Base-by-base conservation (phyloP, 345 rosid genomes). In the Linum lewisii region DNA sequence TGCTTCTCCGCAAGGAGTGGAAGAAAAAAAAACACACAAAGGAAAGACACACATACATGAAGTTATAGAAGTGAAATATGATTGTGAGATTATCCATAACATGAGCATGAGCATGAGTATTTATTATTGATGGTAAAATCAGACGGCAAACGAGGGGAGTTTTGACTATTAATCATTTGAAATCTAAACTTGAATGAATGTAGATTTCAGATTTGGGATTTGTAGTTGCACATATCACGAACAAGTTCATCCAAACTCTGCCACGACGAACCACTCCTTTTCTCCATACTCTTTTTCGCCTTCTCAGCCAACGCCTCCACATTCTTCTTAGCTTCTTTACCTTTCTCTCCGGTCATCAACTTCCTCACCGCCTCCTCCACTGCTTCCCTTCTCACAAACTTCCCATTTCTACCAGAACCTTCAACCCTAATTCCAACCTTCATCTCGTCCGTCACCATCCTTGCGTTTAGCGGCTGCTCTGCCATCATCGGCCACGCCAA, bases 401-500 rank as follows among this genome's bases (percentile, higher is more conserved):
- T 54, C 75, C 44, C 0, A 80, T 75, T 37, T 71, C 55, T 23
- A 7, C 24, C 54, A 0, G 22, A 51, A 21, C 22, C 24, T 21
- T 51, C 85, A 2, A 86, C 81, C 72, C 90, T 71, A 21, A 91
- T 2, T 34, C 90, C 92, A 0, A 80, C 69, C 37, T 73, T 81
- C 0, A 85, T 23, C 77, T 85, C 94, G 51, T 91, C 96, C 56
- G 32, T 83, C 29, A 85, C 57, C 81, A 83, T 58, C 64, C 73
- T 82, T 0, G 90, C 84, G 24, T 85, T 91, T 55, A 84, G 44
- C 0, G 82, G 86, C 70, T 90, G 94, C 21, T 87, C 94, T 0
- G 88, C 97, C 81, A 78, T 76, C 89, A 82, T 68, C 0, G 95
- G 87, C 95, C 91, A 85, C 21, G 84, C 89, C 9, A 90, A 68